phyloP scores from a whole-genome alignment of 768 basidiomycete species.

The Lentinula guzmanii region DNA sequence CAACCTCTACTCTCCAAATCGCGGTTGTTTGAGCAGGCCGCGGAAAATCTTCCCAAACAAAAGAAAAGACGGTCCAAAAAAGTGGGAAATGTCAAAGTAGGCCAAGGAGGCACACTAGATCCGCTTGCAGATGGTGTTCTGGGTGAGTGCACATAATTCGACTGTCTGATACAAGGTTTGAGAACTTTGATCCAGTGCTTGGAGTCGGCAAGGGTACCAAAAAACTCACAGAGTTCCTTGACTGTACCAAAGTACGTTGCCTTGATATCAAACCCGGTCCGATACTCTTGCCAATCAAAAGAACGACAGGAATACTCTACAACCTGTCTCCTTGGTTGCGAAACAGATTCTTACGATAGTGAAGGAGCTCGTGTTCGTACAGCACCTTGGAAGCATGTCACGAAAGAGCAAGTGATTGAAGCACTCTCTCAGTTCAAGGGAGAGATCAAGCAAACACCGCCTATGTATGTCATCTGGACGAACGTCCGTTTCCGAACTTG shows the following conservation, averaged over 20 bases:
- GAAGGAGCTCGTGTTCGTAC: slow-evolving; percentile 77
- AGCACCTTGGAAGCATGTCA: slow-evolving; percentile 81
- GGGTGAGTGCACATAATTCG: slow-evolving; percentile 39
- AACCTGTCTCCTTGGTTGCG: slow-evolving; percentile 86
- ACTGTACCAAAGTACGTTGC: slow-evolving; percentile 77
- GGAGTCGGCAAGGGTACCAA: slow-evolving; percentile 91
- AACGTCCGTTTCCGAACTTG: background rate
- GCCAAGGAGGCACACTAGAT: slow-evolving; percentile 93
- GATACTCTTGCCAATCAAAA: background rate
- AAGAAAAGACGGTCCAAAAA: slow-evolving; percentile 41
- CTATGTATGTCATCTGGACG: slow-evolving; percentile 55
- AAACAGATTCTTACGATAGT: slow-evolving; percentile 92
- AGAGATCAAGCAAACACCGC: slow-evolving; percentile 85
- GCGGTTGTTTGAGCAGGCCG: slow-evolving; percentile 66
- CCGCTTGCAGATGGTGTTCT: slow-evolving; percentile 94
- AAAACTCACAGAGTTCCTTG: slow-evolving; percentile 72
- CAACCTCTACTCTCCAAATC: slow-evolving; percentile 78
- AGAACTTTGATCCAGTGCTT: slow-evolving; percentile 52
- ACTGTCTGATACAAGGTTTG: background rate
- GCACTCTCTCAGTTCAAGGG: slow-evolving; percentile 74
- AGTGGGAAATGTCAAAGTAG: slow-evolving; percentile 66
- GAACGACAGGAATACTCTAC: slow-evolving; percentile 77
- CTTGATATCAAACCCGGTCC: background rate
- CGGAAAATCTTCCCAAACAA: slow-evolving; percentile 46
- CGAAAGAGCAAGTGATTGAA: slow-evolving; percentile 64